These are phyloP conservation scores for Sclerotinia subarctica DNA, from an alignment of 2,329 filamentous ascomycete genomes.

Conservation along the genomic window DNA sequence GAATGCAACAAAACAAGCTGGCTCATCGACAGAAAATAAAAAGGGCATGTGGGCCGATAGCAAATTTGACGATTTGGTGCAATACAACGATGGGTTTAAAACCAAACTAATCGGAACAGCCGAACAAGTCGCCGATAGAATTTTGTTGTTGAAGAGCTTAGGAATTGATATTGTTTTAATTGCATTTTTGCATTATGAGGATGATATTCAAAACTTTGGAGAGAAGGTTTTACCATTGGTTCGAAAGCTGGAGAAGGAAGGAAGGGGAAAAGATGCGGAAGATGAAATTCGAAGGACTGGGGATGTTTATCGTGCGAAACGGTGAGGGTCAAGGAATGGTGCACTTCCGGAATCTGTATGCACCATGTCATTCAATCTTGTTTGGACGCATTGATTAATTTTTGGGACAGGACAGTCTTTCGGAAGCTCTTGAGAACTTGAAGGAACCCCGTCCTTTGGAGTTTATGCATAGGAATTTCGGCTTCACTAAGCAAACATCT, in stretches of 20 bases:
- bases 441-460: slow-evolving; percentile 5
- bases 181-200: slow-evolving; percentile 52
- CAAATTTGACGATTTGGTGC: slow-evolving; percentile 51
- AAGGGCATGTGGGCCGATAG: slow-evolving; percentile 53
- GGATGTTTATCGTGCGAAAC: slow-evolving; percentile 43
- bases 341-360: neutral
- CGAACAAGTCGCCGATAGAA: slow-evolving; percentile 50
- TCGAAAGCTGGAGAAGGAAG: slow-evolving; percentile 46
- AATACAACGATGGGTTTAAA: slow-evolving; percentile 56
- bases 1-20: slow-evolving; percentile 49
- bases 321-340: slow-evolving; percentile 1
- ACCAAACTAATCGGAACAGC: slow-evolving; percentile 52
- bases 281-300: slow-evolving; percentile 48
- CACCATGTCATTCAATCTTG: neutral
- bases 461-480: neutral
- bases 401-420: neutral
- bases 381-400: neutral
- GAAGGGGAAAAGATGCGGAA: slow-evolving; percentile 46
- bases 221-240: slow-evolving; percentile 47
- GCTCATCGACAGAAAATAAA: slow-evolving; percentile 46
- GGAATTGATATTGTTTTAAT: slow-evolving; percentile 45
- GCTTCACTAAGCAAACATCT: neutral
- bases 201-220: slow-evolving; percentile 50
- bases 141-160: slow-evolving; percentile 47
- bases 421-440: neutral